phyloP scores from a whole-genome alignment of 1,284 basidiomycete genomes.

The Tylopilus sp. region DNA sequence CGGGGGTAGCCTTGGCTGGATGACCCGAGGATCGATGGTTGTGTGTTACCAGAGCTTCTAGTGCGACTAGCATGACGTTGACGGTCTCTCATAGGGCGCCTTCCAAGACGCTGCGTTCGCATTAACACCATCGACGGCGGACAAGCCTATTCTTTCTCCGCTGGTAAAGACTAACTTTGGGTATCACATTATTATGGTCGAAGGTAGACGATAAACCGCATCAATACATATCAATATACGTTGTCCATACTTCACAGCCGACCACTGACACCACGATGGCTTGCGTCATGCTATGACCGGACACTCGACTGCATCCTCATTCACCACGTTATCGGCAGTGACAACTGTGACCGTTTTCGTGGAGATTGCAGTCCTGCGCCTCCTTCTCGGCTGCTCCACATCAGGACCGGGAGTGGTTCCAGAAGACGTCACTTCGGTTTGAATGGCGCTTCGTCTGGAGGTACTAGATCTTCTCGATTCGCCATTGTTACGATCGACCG shows the following conservation, averaged over 20 bases:
- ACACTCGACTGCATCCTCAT: conserved; percentile 34
- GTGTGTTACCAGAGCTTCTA: conserved; percentile 30
- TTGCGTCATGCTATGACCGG: conserved; percentile 20
- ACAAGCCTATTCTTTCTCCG: conserved; percentile 64
- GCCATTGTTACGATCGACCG: conserved; percentile 28
- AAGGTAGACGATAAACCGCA: conserved; percentile 58
- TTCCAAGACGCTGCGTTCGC: conserved; percentile 83
- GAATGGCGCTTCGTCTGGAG: conserved; percentile 38
- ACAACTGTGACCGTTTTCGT: conserved; percentile 35
- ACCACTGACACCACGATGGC: background rate
- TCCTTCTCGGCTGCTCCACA: conserved; percentile 46
- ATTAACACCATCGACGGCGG: conserved; percentile 68
- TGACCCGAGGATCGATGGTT: conserved; percentile 78
- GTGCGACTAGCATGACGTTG: background rate
- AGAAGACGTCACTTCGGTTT: conserved; percentile 42
- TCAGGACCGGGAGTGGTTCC: conserved; percentile 61
- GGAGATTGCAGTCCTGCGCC: conserved; percentile 33
- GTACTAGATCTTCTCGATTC: conserved; percentile 32
- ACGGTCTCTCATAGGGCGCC: conserved; percentile 41
- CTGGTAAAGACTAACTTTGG: conserved; percentile 78
- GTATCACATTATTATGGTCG: conserved; percentile 87
- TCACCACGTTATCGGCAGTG: conserved; percentile 36
- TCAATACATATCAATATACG: conserved; percentile 26
- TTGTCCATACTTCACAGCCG: conserved; percentile 10
- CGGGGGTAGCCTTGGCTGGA: conserved; percentile 81